A percentile compares a stretch with the other conserved stretches of the same genome.
phyloP scores from a whole-genome alignment of 1,284 basidiomycete genomes.

The Coniferiporia sulphurascens region DNA sequence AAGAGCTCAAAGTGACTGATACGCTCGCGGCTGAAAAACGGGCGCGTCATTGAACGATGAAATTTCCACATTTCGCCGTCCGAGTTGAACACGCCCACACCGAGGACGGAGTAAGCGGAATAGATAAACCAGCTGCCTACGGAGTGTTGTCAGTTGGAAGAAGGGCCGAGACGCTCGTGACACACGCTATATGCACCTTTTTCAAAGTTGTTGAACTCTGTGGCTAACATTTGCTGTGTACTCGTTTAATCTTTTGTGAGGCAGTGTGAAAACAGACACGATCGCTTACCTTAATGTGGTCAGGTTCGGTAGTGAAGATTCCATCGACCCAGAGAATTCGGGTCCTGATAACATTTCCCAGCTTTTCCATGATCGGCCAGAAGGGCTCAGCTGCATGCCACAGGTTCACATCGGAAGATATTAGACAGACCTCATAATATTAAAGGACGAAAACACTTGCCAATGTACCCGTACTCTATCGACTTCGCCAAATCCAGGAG shows the following conservation, averaged over 20 bases:
- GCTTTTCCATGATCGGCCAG: conserved; percentile 7
- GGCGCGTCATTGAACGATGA: conserved; percentile 26
- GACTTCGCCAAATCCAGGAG: background rate
- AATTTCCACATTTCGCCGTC: conserved; percentile 31
- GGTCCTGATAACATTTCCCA: conserved; percentile 24
- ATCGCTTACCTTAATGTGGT: conserved; percentile 17
- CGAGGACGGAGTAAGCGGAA: conserved; percentile 32
- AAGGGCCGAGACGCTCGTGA: background rate
- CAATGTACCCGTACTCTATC: conserved; percentile 6
- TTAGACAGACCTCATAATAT: background rate
- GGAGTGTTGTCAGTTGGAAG: conserved; percentile 18
- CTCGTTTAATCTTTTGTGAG: too few relatives aligned
- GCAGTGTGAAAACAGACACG: too few relatives aligned
- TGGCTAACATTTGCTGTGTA: conserved; percentile 35
- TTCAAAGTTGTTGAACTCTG: conserved; percentile 39
- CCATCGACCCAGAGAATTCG: conserved; percentile 31
- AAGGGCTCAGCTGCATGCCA: conserved; percentile 1
- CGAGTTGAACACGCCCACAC: conserved; percentile 44
- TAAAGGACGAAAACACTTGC: background rate
- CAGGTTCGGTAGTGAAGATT: conserved; percentile 33
- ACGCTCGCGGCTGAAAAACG: conserved; percentile 26
- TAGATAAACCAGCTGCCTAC: conserved; percentile 29
- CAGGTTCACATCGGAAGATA: background rate
- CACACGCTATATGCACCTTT: conserved; percentile 31
- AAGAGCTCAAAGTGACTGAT: conserved; percentile 25